phyloP scores from a whole-genome alignment of 495 filamentous ascomycete genomes.

The Bathelium albidoporum region DNA sequence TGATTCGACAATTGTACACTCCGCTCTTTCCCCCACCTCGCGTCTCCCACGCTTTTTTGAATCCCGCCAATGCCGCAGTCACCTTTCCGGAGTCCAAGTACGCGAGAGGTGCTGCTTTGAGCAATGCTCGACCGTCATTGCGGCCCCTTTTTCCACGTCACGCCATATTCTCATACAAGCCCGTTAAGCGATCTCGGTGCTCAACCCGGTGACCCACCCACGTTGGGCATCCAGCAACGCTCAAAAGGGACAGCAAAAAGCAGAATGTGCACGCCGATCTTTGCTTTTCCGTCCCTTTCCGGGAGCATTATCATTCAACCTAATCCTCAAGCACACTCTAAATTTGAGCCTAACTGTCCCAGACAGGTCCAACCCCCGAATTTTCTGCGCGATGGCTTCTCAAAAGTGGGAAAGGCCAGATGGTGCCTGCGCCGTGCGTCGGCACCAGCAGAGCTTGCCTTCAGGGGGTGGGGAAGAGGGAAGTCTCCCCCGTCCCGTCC shows the following conservation, averaged over 20 bases:
- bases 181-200: not conserved
- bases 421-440: not conserved
- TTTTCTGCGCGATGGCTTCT: not conserved
- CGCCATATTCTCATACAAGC: not conserved
- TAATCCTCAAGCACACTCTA: not conserved
- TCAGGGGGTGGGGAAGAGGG: not conserved
- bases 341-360: constrained; percentile 2
- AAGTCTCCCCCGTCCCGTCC: not conserved
- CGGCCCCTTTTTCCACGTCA: not conserved
- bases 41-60: not conserved
- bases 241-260: not conserved
- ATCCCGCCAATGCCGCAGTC: not conserved
- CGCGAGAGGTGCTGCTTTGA: not conserved
- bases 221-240: not conserved
- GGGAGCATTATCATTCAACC: too few species aligned
- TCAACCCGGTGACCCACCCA: not conserved
- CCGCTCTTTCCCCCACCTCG: too few species aligned
- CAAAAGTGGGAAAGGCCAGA: not conserved
- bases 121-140: not conserved
- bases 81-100: not conserved
- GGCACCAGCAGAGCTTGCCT: not conserved
- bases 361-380: not conserved
- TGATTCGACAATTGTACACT: not conserved
- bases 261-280: not conserved
- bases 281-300: not conserved